phyloP scores from a whole-genome alignment of 495 filamentous ascomycete species.

The Lasiosphaeria miniovina region DNA sequence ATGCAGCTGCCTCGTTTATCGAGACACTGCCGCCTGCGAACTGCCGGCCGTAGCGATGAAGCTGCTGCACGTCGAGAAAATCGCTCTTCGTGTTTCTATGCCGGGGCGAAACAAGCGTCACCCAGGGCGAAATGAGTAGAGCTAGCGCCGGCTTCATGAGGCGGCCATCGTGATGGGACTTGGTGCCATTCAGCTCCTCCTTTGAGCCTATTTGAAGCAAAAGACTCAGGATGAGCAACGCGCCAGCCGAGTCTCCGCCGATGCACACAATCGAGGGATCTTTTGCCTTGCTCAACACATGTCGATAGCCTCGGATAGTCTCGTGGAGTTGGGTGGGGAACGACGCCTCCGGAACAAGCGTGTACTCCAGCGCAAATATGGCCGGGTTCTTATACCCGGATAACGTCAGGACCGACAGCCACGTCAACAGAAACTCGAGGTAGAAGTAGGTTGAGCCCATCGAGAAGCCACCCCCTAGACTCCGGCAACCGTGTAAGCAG shows the following conservation, averaged over 20 bases:
- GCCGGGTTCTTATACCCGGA: slow-evolving; percentile 67
- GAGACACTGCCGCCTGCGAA: slow-evolving; percentile 54
- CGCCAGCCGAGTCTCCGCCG: slow-evolving; percentile 73
- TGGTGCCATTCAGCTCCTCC: slow-evolving; percentile 15
- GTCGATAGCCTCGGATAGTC: slow-evolving; percentile 60
- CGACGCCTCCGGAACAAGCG: slow-evolving; percentile 66
- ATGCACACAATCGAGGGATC: slow-evolving; percentile 59
- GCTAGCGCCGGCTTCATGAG: slow-evolving; percentile 47
- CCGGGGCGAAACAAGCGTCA: slow-evolving; percentile 52
- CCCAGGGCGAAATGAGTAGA: slow-evolving; percentile 59
- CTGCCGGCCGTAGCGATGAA: slow-evolving; percentile 62
- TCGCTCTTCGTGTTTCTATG: slow-evolving; percentile 59
- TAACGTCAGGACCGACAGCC: slow-evolving; percentile 54
- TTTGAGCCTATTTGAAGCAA: slow-evolving; percentile 52
- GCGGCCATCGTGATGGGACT: slow-evolving; percentile 12
- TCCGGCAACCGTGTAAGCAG: neutral
- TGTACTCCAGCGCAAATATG: slow-evolving; percentile 76
- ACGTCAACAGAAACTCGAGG: slow-evolving; percentile 71
- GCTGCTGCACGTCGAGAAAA: slow-evolving; percentile 52
- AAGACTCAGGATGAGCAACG: slow-evolving; percentile 62
- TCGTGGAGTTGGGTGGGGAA: slow-evolving; percentile 70
- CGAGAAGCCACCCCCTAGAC: slow-evolving; percentile 65
- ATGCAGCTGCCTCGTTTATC: slow-evolving; percentile 54
- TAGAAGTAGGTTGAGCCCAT: slow-evolving; percentile 80
- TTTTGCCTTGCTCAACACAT: slow-evolving; percentile 53